These are phyloP conservation scores for Scheffersomyces titani DNA, from an alignment of 1,139 yeast species.

Conservation along the genomic window DNA sequence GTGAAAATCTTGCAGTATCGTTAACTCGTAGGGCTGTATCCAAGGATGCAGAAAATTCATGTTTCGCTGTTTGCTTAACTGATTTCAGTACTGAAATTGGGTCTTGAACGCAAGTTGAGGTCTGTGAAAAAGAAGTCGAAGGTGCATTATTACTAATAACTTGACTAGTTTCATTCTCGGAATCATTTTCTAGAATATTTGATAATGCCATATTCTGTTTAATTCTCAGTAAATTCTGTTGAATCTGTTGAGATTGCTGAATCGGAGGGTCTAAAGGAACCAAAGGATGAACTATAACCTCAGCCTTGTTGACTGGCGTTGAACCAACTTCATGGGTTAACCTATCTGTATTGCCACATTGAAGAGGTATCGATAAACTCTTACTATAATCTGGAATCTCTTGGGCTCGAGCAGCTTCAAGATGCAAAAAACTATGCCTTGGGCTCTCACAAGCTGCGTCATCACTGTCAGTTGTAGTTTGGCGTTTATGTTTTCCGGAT, in stretches of 20 bases:
- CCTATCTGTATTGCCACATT: neutral
- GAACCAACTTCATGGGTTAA: no score
- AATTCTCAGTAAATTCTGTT: neutral
- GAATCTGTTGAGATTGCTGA: neutral
- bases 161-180: neutral
- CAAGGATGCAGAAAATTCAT: neutral
- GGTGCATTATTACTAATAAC: neutral
- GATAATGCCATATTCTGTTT: no score
- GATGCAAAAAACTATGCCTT: neutral
- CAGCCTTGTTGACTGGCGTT: neutral
- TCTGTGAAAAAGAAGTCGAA: neutral
- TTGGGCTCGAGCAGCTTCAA: neutral
- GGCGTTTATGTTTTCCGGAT: neutral
- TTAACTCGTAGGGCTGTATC: neutral
- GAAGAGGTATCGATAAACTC: neutral
- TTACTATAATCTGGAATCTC: neutral
- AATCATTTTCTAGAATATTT: no score
- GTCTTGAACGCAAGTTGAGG: neutral
- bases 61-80: no score
- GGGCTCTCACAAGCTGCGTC: neutral
- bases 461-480: neutral
- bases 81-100: neutral
- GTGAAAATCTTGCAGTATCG: neutral
- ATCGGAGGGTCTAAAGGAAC: neutral
- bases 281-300: neutral